These are phyloP conservation scores for Trichoderma pleuroti DNA, from an alignment of 2,329 filamentous ascomycete genomes.

Conservation along the genomic window DNA sequence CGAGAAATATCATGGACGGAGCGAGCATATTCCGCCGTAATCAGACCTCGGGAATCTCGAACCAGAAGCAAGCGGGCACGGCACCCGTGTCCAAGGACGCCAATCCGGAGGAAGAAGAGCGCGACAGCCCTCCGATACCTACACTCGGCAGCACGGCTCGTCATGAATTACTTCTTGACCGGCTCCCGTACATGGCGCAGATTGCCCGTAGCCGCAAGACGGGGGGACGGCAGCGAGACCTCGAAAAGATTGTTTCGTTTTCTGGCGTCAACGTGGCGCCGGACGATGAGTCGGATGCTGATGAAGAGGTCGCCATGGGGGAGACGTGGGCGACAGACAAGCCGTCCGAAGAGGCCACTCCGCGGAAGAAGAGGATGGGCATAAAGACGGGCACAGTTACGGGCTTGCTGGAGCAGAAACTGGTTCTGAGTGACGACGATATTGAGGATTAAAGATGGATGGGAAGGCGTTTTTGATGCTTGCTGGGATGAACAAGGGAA, in stretches of 20 bases:
- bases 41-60: constrained; percentile 33
- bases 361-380: constrained; percentile 44
- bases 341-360: constrained; percentile 52
- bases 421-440: constrained; percentile 78
- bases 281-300: constrained; percentile 45
- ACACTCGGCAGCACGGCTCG: constrained; percentile 64
- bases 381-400: constrained; percentile 38
- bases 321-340: constrained; percentile 61
- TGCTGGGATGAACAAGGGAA: background rate
- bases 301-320: constrained; percentile 41
- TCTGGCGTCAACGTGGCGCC: constrained; percentile 50
- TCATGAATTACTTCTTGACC: constrained; percentile 74
- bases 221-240: constrained; percentile 48
- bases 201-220: constrained; percentile 51
- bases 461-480: background rate
- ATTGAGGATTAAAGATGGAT: constrained; percentile 62
- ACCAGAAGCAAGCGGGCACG: constrained; percentile 30
- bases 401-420: constrained; percentile 55
- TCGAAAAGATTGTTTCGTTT: constrained; percentile 68
- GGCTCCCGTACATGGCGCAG: constrained; percentile 77
- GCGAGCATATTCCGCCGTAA: constrained; percentile 49
- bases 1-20: constrained; percentile 41
- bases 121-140: constrained; percentile 41
- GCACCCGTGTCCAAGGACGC: constrained; percentile 15
- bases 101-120: constrained; percentile 20